phyloP scores from a whole-genome alignment of 805 yeast species.

The Myxozyma geophila region DNA sequence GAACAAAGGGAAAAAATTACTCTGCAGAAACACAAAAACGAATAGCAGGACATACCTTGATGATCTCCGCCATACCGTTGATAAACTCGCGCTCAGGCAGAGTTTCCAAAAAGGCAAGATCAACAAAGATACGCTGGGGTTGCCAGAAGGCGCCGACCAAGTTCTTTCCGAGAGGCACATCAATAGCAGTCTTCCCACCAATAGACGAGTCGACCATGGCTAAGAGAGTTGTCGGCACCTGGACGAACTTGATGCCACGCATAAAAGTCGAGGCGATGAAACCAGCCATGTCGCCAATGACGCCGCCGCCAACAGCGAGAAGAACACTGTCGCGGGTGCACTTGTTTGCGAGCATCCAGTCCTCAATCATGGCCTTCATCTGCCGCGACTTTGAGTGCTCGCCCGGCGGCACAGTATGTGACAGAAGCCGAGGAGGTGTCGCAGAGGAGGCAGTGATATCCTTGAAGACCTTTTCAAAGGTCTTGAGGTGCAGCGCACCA shows the following conservation, averaged over 20 bases:
- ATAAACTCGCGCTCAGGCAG: slow-evolving; percentile 92
- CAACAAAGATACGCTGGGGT: slow-evolving; percentile 85
- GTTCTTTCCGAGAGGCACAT: slow-evolving; percentile 94
- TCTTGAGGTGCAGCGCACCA: slow-evolving; percentile 46
- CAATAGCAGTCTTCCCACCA: slow-evolving; percentile 98
- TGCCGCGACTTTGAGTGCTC: slow-evolving; percentile 86
- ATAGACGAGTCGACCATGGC: slow-evolving; percentile 98
- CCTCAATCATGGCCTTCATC: slow-evolving; percentile 92
- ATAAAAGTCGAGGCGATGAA: slow-evolving; percentile 98
- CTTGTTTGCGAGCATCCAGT: slow-evolving; percentile 75
- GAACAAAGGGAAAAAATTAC: background rate
- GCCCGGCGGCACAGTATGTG: slow-evolving; percentile 85
- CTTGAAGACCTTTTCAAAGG: slow-evolving; percentile 50
- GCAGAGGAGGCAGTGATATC: background rate
- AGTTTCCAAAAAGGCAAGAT: slow-evolving; percentile 82
- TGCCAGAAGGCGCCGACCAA: slow-evolving; percentile 98
- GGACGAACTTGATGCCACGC: slow-evolving; percentile 95
- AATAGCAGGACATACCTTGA: slow-evolving; percentile 52
- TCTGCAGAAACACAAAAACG: background rate
- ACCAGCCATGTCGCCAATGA: slow-evolving; percentile 98
- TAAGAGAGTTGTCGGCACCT: slow-evolving; percentile 88
- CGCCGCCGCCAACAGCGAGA: slow-evolving; percentile 96
- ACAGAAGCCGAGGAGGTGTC: slow-evolving; percentile 66
- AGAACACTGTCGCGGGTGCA: slow-evolving; percentile 96
- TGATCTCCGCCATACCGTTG: slow-evolving; percentile 98